Conservation (phyloP, 345 rosid species). For the Viola odorata region DNA sequence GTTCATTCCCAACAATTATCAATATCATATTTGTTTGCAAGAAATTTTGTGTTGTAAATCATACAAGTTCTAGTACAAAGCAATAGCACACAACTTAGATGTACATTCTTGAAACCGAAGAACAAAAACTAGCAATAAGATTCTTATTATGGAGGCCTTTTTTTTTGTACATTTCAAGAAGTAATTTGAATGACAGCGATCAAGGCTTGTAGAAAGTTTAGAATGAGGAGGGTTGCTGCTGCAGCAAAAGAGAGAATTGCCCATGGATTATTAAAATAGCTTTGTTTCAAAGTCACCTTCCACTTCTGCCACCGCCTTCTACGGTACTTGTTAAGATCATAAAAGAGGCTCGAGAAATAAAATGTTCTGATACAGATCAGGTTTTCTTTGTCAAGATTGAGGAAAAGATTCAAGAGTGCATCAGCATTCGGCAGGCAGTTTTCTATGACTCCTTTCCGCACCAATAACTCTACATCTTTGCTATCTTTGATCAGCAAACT, state of each 20-base stretch:
- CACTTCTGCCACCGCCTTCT: slow-evolving; percentile 7
- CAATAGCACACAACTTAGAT: too few species aligned
- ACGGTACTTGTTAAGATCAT: slow-evolving; percentile 7
- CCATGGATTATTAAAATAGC: slow-evolving; percentile 26
- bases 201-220: slow-evolving; percentile 13
- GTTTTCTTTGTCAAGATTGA: slow-evolving; percentile 1
- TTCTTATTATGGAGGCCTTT: not conserved
- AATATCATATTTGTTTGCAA: too few species aligned
- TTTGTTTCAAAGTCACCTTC: slow-evolving; percentile 13
- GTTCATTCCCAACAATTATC: too few species aligned
- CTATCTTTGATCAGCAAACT: slow-evolving; percentile 7
- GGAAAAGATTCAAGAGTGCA: slow-evolving; percentile 10
- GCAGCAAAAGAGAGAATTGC: slow-evolving; percentile 16
- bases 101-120: too few species aligned
- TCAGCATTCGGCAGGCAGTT: not conserved
- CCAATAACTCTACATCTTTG: slow-evolving; percentile 14
- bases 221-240: slow-evolving; percentile 12
- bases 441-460: not conserved
- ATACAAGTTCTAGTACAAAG: too few species aligned
- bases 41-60: too few species aligned
- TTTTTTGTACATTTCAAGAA: not conserved
- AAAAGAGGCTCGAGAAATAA: not conserved
- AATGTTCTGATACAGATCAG: not conserved
- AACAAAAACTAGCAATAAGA: too few species aligned
- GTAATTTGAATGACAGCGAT: not conserved